A percentile compares a stretch with the other conserved stretches of the same genome.
Conservation (phyloP, 495 filamentous ascomycete genomes). For the Parmelia sp. region DNA sequence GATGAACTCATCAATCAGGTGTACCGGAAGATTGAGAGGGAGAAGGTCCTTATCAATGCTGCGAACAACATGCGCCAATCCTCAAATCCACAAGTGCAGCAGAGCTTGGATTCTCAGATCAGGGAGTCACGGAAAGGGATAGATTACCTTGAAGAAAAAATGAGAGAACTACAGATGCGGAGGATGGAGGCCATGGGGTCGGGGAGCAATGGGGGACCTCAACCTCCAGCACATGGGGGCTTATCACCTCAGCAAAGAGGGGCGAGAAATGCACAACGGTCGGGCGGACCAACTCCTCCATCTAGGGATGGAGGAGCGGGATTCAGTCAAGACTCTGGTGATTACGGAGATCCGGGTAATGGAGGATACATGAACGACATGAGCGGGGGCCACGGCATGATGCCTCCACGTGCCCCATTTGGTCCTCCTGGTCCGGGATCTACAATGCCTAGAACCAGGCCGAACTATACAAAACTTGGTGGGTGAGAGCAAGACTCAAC, state of each 20-base stretch:
- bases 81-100: slow-evolving; percentile 84
- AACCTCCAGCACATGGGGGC: slow-evolving; percentile 40
- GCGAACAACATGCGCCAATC: slow-evolving; percentile 92
- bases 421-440: slow-evolving; percentile 63
- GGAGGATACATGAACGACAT: slow-evolving; percentile 48
- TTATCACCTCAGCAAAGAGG: slow-evolving; percentile 31
- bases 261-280: slow-evolving; percentile 27
- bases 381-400: slow-evolving; percentile 54
- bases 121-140: slow-evolving; percentile 89
- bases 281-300: slow-evolving; percentile 51
- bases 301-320: slow-evolving; percentile 58
- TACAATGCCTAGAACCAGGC: slow-evolving; percentile 63
- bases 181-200: slow-evolving; percentile 56
- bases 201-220: slow-evolving; percentile 32
- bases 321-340: slow-evolving; percentile 41
- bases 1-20: slow-evolving; percentile 83
- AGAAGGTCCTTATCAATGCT: slow-evolving; percentile 90
- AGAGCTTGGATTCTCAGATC: slow-evolving; percentile 83
- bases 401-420: slow-evolving; percentile 79
- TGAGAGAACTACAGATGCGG: slow-evolving; percentile 81
- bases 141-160: slow-evolving; percentile 83
- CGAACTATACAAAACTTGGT: slow-evolving; percentile 97
- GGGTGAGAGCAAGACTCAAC: slow-evolving; percentile 30
- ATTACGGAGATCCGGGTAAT: slow-evolving; percentile 48
- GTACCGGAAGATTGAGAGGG: slow-evolving; percentile 94